A percentile compares a stretch with the other conserved stretches of the same genome.
Conservation (phyloP, 305 asterid genomes). For the Fraxinus velutina region DNA sequence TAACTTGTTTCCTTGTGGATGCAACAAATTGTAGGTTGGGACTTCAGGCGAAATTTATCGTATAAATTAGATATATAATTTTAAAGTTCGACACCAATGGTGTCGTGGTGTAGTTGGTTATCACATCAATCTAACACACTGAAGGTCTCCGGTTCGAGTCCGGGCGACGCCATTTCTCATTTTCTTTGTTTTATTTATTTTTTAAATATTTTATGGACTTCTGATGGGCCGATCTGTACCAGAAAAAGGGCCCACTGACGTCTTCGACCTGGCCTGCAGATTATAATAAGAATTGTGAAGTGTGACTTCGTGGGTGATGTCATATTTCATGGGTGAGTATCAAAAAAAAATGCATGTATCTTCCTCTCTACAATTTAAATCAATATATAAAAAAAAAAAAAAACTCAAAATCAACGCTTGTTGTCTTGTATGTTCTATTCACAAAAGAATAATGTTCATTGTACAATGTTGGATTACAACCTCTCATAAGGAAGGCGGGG, state of each 20-base stretch:
- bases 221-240: no score
- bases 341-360: neutral
- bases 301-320: neutral
- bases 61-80: no score
- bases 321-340: neutral
- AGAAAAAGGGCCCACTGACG: no score
- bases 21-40: no score
- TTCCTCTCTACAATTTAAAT: neutral
- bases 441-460: no score
- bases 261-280: neutral
- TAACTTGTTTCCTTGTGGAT: no score
- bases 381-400: no score
- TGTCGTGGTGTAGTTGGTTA: conserved; percentile 62
- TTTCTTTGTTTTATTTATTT: no score
- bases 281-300: neutral
- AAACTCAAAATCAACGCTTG: neutral
- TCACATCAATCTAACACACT: conserved; percentile 61
- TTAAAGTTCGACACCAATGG: neutral
- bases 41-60: no score
- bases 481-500: no score
- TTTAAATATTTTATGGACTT: no score
- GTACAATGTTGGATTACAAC: no score
- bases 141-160: conserved; percentile 59
- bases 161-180: conserved; percentile 38
- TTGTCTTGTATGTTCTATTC: neutral